These are phyloP conservation scores for Neurospora sp. DNA, from an alignment of 2,329 filamentous ascomycete species.

Conservation along the genomic window DNA sequence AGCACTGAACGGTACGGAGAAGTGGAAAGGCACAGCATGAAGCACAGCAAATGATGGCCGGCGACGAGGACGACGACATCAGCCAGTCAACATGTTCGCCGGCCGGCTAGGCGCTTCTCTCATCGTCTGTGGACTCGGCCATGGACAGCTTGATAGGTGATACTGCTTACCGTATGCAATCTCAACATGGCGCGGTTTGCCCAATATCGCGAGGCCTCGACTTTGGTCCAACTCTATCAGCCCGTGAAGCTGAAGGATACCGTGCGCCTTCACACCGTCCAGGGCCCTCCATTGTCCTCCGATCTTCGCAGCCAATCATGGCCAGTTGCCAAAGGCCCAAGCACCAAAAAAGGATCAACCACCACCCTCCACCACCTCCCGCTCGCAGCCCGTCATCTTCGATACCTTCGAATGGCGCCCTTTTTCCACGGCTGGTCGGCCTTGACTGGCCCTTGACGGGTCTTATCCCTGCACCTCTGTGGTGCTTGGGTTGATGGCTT, in stretches of 20 bases:
- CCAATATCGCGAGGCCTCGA: neutral
- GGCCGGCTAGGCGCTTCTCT: neutral
- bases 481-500: neutral
- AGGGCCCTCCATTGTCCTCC: neutral
- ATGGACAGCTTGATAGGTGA: neutral
- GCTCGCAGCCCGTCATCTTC: neutral
- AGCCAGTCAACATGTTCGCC: neutral
- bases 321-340: neutral
- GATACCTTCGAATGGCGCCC: neutral
- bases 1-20: neutral
- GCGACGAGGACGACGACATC: neutral
- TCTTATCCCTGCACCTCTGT: neutral
- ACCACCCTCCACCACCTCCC: neutral
- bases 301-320: neutral
- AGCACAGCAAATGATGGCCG: neutral
- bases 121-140: neutral
- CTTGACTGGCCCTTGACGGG: neutral
- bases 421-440: neutral
- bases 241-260: neutral
- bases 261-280: neutral
- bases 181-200: neutral
- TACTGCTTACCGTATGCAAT: neutral
- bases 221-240: neutral
- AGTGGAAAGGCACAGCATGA: neutral
- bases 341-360: neutral